Evolutionary conservation across 1,139 yeast species (phyloP), one percentile per base, ranked within the genome.

Genomic region (Pichia terricola): DNA sequence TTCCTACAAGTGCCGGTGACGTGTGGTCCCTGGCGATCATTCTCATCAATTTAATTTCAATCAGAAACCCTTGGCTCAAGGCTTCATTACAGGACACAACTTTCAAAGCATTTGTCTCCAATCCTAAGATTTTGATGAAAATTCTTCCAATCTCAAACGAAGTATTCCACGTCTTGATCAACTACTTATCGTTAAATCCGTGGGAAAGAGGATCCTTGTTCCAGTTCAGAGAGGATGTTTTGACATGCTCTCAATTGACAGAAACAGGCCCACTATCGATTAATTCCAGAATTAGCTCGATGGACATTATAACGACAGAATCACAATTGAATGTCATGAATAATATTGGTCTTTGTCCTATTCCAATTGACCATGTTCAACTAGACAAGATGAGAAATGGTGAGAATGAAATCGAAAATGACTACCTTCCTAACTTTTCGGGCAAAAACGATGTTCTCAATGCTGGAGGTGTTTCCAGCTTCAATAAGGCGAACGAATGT

Each of bases 51-150:
- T 69, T 88, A 42, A 73, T 86, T 11, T 85, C 95, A 55, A 80
- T 87, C 39, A 73, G 95, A 60, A 88, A 88, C 58, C 96, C 96
- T 25, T 88, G 96, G 96, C 76, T 87, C 45, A 77, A 81, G 53
- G 95, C 96, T 4, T 73, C 82, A 43, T 65, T 75, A 35, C 75
- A 74, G 39, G 85, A 80, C 55, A 67, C 73, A 39, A 75, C 83
- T 1, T 80, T 74, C 58, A 63, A 65, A 44, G 75, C 75, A 22
- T 79, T 67, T 57, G 62, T 72, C 40, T 62, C 66, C 31, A 74
- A 79, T 54, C 70, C 73, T 10, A 63, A 63, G 25, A 75, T 83
- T 22, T 70, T 86, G 50, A 64, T 68, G 57, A 74, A 72, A 51
- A 84, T 86, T 35, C 65, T 84, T 49, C 88, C 91, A 37, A 75